Evolutionary conservation across 768 basidiomycete species (phyloP).

Genomic region (Pleurotus tuoliensis): DNA sequence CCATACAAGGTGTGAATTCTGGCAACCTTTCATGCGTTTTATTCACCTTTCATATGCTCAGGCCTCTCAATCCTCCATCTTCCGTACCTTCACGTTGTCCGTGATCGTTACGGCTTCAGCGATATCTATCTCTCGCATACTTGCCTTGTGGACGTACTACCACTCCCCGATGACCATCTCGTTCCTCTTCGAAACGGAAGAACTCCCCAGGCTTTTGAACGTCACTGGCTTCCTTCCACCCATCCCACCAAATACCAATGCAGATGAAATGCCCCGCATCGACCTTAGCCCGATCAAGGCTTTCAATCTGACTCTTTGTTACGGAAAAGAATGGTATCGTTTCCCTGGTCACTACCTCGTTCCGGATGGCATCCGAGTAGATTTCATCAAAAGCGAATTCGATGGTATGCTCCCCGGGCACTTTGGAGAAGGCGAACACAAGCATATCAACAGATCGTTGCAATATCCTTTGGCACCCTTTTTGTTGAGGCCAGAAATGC

Average conservation of each 20-base stretch:
- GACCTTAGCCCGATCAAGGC: conserved; percentile 65
- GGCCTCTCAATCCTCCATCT: conserved; percentile 76
- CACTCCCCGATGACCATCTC: conserved; percentile 79
- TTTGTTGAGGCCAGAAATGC: conserved; percentile 64
- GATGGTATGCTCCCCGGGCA: conserved; percentile 84
- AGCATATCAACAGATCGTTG: conserved; percentile 21
- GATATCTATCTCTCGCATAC: conserved; percentile 74
- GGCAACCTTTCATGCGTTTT: neutral
- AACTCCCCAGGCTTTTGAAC: conserved; percentile 82
- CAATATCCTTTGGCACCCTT: conserved; percentile 21
- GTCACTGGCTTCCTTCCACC: conserved; percentile 58
- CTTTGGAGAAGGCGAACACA: conserved; percentile 46
- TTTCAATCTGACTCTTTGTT: conserved; percentile 75
- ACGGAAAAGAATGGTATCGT: conserved; percentile 94
- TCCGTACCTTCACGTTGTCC: conserved; percentile 70
- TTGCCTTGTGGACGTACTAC: conserved; percentile 86
- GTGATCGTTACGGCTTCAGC: conserved; percentile 62
- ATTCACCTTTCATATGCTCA: conserved; percentile 22
- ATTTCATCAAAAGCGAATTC: conserved; percentile 91
- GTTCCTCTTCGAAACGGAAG: conserved; percentile 66
- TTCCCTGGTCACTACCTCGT: conserved; percentile 91
- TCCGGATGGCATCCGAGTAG: conserved; percentile 76
- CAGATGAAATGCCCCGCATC: conserved; percentile 46
- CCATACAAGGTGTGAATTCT: conserved; percentile 69
- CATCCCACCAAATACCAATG: conserved; percentile 28